Base-by-base conservation (phyloP, 352 stramenopile genomes). In the Globisporangium uncinulatum region DNA sequence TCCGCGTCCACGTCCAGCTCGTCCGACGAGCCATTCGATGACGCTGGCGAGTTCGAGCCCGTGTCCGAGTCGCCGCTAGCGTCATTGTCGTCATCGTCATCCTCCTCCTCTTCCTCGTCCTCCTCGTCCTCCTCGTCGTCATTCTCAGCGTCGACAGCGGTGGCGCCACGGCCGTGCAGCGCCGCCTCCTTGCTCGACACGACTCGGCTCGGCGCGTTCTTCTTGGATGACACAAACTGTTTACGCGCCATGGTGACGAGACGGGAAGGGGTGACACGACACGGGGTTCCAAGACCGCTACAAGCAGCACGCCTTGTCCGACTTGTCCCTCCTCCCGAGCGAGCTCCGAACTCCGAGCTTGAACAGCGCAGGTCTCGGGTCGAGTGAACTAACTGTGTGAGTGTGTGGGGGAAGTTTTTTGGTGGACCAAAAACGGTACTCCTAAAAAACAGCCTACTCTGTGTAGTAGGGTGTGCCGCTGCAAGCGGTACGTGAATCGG, bases 151-250 rank as follows among this genome's bases (percentile, higher is more conserved):
- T 45, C 63, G 36, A 54, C 63, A 29, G 58, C 60, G 61, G 42
- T 57, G 56, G 43, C 59, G 29, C 48, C 63, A 56, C 80, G 68
- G 20, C 71, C 74, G 39, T 86, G 80, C 52, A 93, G 70, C 37
- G 83, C 83, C 41, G 78, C 80, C 60, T 93, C 83, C 66, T 93
- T 93, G 67, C 80, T 91, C n/a, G 83, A 89, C 43, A 93, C 73
- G 31, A 66, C 72, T 54, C 79, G 83, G 62, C 77, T 90, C 44
- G 83, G 83, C 64, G 75, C 83, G 67, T 90, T 93, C 69, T 93
- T 93, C 74, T 89, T 93, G 60, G 79, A 93, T 34, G 83, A 93
- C 41, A 93, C 83, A 56, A 93, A 91, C 66, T 89, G 83, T 65
- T 88, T 87, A 57, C 86, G 78, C 42, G 83, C 83, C 83, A 93